Base-by-base conservation (phyloP, 345 rosid species). In the Barbarea vulgaris region DNA sequence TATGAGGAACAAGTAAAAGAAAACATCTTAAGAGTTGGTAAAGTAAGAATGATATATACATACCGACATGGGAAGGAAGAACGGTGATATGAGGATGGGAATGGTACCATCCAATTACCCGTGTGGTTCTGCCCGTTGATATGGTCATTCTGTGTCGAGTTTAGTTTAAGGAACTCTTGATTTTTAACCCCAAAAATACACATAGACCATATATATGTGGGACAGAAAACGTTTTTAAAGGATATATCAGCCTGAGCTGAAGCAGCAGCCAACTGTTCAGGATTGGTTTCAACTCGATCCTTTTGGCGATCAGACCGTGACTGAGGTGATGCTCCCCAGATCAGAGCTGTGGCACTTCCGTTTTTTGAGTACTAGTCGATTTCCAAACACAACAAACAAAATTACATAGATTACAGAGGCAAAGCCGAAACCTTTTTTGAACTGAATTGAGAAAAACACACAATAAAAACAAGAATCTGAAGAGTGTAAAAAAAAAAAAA, bases 71-170 rank as follows among this genome's bases (percentile, higher is more conserved):
- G 46, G 99, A 95, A 73, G 99, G 99, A 67, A 95, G 89, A 62
- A 95, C 99, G 10, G 99, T 95, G 60, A 92, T 92, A 78, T 95
- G 98, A 55, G 98, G 98, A 82, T 95, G 99, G 12, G 98, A 95
- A 86, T 95, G 99, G 59, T 95, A 95, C 99, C 99, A 95, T 58
- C 99, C 99, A 28, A 95, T 95, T 60, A 95, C 99, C 42, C 98
- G 83, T 55, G 98, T 95, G 17, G 93, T 95, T 81, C 86, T 85
- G 25, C 96, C 96, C 3, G 97, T 87, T 25, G 88, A 80, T 14
- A 78, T 51, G 9, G 97, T 87, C 96, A 95, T 95, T 85, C 86
- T 90, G 98, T 94, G 87, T 80, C 52, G 62, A 69, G 55, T 82
- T 88, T 80, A 76, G 87, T 75, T 75, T 50, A 61, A 67, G 81